Conservation (phyloP, 2,329 filamentous ascomycete species). For the Didymella pinodella region DNA sequence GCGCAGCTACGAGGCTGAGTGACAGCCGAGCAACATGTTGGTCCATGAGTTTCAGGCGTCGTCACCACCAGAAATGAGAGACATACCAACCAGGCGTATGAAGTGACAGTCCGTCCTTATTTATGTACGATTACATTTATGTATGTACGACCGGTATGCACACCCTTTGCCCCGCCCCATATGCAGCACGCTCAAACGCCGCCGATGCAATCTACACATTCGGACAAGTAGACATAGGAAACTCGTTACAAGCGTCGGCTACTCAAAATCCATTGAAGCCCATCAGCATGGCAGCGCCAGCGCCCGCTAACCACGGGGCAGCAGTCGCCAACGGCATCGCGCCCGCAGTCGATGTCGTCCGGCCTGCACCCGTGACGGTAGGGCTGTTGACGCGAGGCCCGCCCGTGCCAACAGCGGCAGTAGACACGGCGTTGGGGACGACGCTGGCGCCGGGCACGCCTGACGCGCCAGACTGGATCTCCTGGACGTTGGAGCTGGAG, state of each 20-base stretch:
- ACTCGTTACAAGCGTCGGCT: conserved; percentile 2
- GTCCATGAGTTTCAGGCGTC: no score
- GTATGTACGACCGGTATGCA: neutral
- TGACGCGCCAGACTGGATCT: conserved; percentile 60
- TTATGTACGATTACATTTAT: neutral
- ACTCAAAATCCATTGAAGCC: conserved; percentile 44
- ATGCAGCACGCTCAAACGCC: neutral
- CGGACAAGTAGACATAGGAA: conserved; percentile 2
- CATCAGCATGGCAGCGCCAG: conserved; percentile 41
- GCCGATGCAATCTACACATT: neutral
- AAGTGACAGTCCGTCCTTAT: no score
- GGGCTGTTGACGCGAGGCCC: conserved; percentile 55
- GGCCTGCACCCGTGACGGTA: conserved; percentile 24
- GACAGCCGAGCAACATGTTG: no score
- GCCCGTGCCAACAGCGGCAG: conserved; percentile 53
- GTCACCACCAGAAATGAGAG: no score
- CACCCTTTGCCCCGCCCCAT: neutral
- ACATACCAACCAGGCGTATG: no score
- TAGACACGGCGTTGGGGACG: conserved; percentile 61
- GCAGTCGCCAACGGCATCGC: conserved; percentile 37
- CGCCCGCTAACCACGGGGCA: conserved; percentile 40
- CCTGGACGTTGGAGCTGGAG: conserved; percentile 58
- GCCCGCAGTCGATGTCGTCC: conserved; percentile 25
- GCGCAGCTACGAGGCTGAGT: no score
- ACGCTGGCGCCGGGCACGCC: conserved; percentile 62